phyloP scores from a whole-genome alignment of 306 rosid genomes.

The Acacia melanoxylon region DNA sequence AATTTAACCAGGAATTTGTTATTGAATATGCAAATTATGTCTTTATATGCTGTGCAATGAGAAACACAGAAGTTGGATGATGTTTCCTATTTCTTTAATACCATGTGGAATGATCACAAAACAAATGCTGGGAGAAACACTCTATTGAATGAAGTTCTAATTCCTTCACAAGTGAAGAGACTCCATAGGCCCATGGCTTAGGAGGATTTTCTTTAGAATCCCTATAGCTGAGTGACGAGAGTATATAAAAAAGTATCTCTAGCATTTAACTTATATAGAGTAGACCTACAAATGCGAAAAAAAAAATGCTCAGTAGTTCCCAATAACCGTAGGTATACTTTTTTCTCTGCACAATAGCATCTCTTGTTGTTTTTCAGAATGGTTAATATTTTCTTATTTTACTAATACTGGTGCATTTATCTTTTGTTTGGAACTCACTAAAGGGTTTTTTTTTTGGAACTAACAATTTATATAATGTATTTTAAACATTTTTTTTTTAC shows the following conservation, averaged over 20 bases:
- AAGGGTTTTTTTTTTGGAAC: neutral
- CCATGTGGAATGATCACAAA: neutral
- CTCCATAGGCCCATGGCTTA: neutral
- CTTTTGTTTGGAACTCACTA: neutral
- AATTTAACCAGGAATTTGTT: neutral
- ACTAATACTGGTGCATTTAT: neutral
- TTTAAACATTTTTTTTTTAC: slow-evolving; percentile 41
- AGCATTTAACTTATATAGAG: neutral
- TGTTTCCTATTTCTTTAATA: neutral
- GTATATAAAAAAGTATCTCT: neutral
- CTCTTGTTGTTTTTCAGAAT: neutral
- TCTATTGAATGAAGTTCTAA: neutral
- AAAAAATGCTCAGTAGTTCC: neutral
- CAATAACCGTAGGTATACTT: neutral
- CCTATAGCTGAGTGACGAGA: neutral
- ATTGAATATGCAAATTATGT: neutral
- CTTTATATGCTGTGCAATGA: neutral
- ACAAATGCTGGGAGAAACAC: neutral
- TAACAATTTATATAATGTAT: neutral
- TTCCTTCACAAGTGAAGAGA: neutral
- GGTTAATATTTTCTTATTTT: neutral
- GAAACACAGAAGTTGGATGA: neutral
- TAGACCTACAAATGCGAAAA: neutral
- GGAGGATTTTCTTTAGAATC: neutral
- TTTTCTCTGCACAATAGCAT: neutral